Evolutionary conservation across 331 rosid species (phyloP).

Genomic region (Acacia concinna): DNA sequence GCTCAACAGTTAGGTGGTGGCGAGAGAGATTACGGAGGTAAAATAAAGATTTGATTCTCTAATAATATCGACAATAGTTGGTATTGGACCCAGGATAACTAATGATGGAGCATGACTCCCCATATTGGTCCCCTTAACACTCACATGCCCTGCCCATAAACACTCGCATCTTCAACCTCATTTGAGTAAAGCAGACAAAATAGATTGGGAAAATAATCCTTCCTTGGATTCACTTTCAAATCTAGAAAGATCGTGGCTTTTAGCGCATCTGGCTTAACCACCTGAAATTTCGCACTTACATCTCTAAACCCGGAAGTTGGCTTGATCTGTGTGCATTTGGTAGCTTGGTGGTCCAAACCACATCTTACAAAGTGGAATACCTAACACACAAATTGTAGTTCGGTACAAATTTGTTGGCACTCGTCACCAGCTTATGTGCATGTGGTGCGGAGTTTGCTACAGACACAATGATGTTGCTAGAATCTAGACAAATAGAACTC

Average conservation of each 20-base stretch:
- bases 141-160: constrained; percentile 48
- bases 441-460: background rate
- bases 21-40: constrained; percentile 11
- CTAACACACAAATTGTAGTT: background rate
- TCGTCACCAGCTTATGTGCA: background rate
- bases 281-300: background rate
- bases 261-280: background rate
- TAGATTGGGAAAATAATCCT: background rate
- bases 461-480: background rate
- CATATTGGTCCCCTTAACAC: constrained; percentile 60
- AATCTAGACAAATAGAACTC: background rate
- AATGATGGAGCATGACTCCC: constrained; percentile 49
- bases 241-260: constrained; percentile 15
- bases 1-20: background rate
- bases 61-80: constrained; percentile 38
- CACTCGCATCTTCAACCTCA: constrained; percentile 27
- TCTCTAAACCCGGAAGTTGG: background rate
- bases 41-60: constrained; percentile 35
- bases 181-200: constrained; percentile 25
- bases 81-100: constrained; percentile 45
- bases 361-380: background rate
- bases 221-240: constrained; percentile 30
- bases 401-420: background rate
- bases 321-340: background rate
- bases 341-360: constrained; percentile 1